Evolutionary conservation across 2,329 filamentous ascomycete genomes (phyloP).

Genomic region (Claviceps monticola): DNA sequence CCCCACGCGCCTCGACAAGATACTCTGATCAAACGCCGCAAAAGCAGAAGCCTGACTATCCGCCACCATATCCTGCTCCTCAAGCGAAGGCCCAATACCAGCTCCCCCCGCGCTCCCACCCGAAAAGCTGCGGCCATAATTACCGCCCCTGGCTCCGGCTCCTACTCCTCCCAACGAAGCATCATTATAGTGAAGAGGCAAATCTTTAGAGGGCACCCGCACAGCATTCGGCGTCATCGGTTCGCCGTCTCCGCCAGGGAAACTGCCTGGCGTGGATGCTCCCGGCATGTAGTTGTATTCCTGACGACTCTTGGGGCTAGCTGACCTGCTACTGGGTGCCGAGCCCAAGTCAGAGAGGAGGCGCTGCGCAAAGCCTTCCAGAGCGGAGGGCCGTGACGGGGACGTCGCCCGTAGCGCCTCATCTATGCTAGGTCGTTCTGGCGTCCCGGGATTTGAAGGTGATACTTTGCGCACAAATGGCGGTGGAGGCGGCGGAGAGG

Average conservation of each 20-base stretch:
- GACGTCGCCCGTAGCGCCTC: slow-evolving; percentile 32
- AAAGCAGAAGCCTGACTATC: slow-evolving; percentile 44
- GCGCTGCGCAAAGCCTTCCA: slow-evolving; percentile 50
- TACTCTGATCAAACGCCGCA: slow-evolving; percentile 49
- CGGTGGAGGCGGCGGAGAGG: slow-evolving; percentile 9
- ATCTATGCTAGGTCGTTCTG: slow-evolving; percentile 30
- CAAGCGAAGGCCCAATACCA: slow-evolving; percentile 13
- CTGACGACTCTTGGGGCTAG: slow-evolving; percentile 36
- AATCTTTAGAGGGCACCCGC: slow-evolving; percentile 29
- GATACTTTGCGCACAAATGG: slow-evolving; percentile 15
- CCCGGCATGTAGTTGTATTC: slow-evolving; percentile 24
- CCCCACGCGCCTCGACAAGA: slow-evolving; percentile 40
- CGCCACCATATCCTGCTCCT: slow-evolving; percentile 20
- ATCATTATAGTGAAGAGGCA: slow-evolving; percentile 20
- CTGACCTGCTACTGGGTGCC: slow-evolving; percentile 21
- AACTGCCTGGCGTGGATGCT: slow-evolving; percentile 16
- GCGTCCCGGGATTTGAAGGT: slow-evolving; percentile 18
- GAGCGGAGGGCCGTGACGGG: slow-evolving; percentile 36
- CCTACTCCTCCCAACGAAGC: not conserved
- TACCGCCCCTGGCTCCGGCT: slow-evolving; percentile 9
- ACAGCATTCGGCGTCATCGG: slow-evolving; percentile 17
- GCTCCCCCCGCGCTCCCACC: slow-evolving; percentile 19
- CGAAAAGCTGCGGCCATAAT: slow-evolving; percentile 26
- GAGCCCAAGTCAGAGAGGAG: slow-evolving; percentile 42
- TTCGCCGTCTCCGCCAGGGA: slow-evolving; percentile 6